Conservation (phyloP, 495 filamentous ascomycete genomes). For the Xylaria telfairii region DNA sequence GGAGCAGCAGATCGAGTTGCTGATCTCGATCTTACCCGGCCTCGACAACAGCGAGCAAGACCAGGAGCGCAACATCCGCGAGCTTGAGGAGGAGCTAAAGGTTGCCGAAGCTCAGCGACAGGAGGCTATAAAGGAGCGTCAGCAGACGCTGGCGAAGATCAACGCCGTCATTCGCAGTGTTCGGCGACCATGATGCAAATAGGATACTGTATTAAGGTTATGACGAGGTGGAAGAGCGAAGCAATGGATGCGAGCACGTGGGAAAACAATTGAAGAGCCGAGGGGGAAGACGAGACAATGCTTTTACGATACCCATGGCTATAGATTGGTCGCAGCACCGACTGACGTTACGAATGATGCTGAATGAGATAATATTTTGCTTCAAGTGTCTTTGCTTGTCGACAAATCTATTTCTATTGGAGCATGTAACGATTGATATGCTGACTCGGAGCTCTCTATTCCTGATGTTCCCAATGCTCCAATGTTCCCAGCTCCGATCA, state of each 20-base stretch:
- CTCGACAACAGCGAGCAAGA: conserved; percentile 83
- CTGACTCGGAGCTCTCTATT: not conserved
- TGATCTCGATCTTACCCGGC: conserved; percentile 85
- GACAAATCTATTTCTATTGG: not conserved
- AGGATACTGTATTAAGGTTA: not conserved
- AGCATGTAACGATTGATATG: not conserved
- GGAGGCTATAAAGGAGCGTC: conserved; percentile 73
- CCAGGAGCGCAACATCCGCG: conserved; percentile 75
- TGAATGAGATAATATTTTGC: not conserved
- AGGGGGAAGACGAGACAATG: conserved; percentile 17
- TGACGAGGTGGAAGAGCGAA: not conserved
- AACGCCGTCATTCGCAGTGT: conserved; percentile 70
- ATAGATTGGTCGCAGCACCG: not conserved
- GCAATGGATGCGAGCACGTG: conserved; percentile 4
- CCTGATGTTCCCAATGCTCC: not conserved
- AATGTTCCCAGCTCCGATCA: not conserved
- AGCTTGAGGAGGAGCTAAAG: conserved; percentile 77
- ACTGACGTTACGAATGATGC: conserved; percentile 6
- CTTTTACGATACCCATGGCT: conserved; percentile 26
- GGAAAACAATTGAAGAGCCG: not conserved
- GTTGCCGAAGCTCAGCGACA: conserved; percentile 74
- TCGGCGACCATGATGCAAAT: conserved; percentile 50
- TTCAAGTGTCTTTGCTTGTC: not conserved
- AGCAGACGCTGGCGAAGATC: conserved; percentile 67
- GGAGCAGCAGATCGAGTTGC: conserved; percentile 90